Conservation (phyloP, 352 stramenopile genomes). For the Phytophthora ramorum region DNA sequence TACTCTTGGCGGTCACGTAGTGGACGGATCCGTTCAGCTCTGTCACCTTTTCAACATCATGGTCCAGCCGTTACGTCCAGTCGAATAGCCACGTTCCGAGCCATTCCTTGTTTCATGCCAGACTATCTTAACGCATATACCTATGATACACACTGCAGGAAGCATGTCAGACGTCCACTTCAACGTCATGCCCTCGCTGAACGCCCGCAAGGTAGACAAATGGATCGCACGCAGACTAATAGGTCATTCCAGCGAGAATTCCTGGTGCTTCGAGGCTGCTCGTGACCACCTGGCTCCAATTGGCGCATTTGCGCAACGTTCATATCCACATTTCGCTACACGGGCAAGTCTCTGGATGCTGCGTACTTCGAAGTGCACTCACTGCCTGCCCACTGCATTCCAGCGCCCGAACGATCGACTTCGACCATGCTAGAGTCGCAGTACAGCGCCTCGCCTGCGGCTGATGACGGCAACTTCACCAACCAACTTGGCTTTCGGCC, state of each 20-base stretch:
- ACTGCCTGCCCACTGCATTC: constrained; percentile 5
- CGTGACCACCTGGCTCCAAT: not conserved
- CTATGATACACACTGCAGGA: not conserved
- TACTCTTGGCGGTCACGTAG: not conserved
- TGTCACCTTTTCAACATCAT: constrained; percentile 7
- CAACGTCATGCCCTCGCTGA: constrained; percentile 17
- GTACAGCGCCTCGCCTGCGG: not conserved
- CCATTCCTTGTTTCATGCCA: not conserved
- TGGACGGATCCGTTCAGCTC: not conserved
- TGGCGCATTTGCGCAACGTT: not conserved
- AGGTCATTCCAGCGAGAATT: constrained; percentile 3
- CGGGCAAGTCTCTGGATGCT: constrained; percentile 9
- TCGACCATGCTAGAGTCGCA: constrained; percentile 24
- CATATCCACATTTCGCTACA: constrained; percentile 11
- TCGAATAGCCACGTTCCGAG: not conserved
- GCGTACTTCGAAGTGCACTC: constrained; percentile 7
- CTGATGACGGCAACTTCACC: constrained; percentile 18
- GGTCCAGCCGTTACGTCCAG: not conserved
- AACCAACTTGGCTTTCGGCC: constrained; percentile 27
- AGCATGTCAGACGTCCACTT: constrained; percentile 18
- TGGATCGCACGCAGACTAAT: constrained; percentile 5
- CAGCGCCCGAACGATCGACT: constrained; percentile 3
- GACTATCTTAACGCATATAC: not conserved
- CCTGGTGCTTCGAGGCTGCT: not conserved
- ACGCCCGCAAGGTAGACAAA: constrained; percentile 17